Base-by-base conservation (phyloP, 345 rosid species). In the Acer yangbiense region DNA sequence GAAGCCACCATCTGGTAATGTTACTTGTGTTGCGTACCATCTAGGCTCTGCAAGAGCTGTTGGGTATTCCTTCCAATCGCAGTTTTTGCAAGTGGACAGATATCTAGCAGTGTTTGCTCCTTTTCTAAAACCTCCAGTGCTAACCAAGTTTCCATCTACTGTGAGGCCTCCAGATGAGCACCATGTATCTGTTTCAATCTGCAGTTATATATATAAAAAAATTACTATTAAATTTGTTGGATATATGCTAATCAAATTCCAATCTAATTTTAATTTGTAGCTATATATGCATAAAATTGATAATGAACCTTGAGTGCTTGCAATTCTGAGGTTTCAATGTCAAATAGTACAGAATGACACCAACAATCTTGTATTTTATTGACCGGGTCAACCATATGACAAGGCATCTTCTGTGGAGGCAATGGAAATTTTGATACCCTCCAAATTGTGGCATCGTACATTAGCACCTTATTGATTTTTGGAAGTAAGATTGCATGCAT, bases 131-230 rank as follows among this genome's bases (percentile, higher is more conserved):
- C 99, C 98, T 50, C 97, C 99, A 0, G 93, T 89, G 65, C 97
- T 88, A 32, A 94, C 88, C 23, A 92, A 60, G 46, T 88, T 87
- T 1, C 98, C 97, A 16, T 96, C 88, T 6, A 77, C 6, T 0
- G 87, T 83, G 6, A 96, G 86, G 64, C 95, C 98, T 68, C 98
- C 98, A 0, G 94, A 91, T n/a, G 99, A 96, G 74, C 98, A 96
- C 99, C 98, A 94, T 8, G 99, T 92, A 68, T 96, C 98, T 0
- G 91, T 87, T 41, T 79, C 17, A 13, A 91, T 85, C 97, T 92
- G 79, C 6, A 4, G 1, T 35, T 32, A 32, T 32, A 35, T 35
- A 35, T 4, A 35, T 35, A 35, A 4, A 35, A 4, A 4, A 35
- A 35, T 4, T 35, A 32, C 3, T 32, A 35, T 35, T 35, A 4